Conservation (phyloP, 202 grass and related monocot genomes). For the Schoenoplectus tabernaemontani region DNA sequence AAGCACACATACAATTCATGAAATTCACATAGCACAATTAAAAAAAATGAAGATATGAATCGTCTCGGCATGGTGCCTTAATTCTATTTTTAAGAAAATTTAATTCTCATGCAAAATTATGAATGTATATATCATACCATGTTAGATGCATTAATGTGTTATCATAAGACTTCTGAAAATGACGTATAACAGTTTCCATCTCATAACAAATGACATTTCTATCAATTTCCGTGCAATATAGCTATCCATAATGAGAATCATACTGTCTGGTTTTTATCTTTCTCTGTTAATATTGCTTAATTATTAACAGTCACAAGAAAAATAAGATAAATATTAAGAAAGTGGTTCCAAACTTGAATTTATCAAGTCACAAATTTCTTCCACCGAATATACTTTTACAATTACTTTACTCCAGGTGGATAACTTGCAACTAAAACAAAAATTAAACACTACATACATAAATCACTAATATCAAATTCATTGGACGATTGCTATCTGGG, state of each 20-base stretch:
- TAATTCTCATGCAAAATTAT: background rate
- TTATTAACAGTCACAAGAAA: background rate
- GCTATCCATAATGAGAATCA: too few relatives aligned
- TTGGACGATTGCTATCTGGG: background rate
- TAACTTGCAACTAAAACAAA: background rate
- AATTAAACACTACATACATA: background rate
- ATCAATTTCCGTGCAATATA: background rate
- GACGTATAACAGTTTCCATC: background rate
- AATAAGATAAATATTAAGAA: background rate
- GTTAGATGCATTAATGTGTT: background rate
- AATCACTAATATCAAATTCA: background rate
- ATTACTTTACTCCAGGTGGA: background rate
- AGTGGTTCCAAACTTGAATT: background rate
- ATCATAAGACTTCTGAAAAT: background rate
- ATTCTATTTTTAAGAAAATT: background rate
- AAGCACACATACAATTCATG: background rate
- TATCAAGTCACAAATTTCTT: background rate
- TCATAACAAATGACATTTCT: background rate
- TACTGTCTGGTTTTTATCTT: too few relatives aligned
- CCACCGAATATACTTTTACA: background rate
- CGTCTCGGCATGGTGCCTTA: background rate
- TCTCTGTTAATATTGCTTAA: too few relatives aligned
- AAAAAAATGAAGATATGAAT: too few relatives aligned
- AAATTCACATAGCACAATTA: background rate
- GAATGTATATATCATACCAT: background rate